Percentiles rank a stretch among this genome's conserved stretches.
These are phyloP conservation scores for Cercospora sp. DNA, from an alignment of 2,329 filamentous ascomycete species.

Conservation along the genomic window DNA sequence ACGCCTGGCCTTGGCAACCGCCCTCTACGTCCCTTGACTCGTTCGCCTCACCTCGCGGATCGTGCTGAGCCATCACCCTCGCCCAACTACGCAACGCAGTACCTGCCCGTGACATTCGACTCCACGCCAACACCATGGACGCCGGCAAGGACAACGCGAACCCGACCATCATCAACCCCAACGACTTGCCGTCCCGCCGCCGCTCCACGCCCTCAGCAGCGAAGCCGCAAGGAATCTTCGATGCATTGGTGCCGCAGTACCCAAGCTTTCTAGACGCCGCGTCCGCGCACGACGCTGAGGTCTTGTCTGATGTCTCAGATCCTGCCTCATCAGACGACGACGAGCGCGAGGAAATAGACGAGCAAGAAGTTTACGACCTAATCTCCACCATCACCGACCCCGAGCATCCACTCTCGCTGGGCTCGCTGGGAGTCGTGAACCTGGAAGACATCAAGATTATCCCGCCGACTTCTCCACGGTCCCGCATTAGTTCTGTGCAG, in stretches of 20 bases:
- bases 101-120: constrained; percentile 2
- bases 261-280: constrained; percentile 44
- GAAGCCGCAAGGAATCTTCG: constrained; percentile 57
- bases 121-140: constrained; percentile 36
- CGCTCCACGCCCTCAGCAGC: constrained; percentile 43
- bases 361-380: constrained; percentile 96
- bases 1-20: neutral
- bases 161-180: constrained; percentile 84
- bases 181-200: constrained; percentile 81
- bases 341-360: constrained; percentile 83
- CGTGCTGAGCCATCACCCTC: neutral
- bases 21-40: neutral
- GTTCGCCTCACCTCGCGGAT: neutral
- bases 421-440: constrained; percentile 90
- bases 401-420: constrained; percentile 91
- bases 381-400: constrained; percentile 94
- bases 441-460: constrained; percentile 87
- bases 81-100: neutral
- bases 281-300: constrained; percentile 34
- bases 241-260: constrained; percentile 53
- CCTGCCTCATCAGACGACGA: constrained; percentile 54
- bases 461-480: constrained; percentile 62
- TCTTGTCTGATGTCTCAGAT: constrained; percentile 42
- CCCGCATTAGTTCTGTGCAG: constrained; percentile 70
- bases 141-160: constrained; percentile 72